phyloP scores from a whole-genome alignment of 805 yeast species.

The Pichia exigua region DNA sequence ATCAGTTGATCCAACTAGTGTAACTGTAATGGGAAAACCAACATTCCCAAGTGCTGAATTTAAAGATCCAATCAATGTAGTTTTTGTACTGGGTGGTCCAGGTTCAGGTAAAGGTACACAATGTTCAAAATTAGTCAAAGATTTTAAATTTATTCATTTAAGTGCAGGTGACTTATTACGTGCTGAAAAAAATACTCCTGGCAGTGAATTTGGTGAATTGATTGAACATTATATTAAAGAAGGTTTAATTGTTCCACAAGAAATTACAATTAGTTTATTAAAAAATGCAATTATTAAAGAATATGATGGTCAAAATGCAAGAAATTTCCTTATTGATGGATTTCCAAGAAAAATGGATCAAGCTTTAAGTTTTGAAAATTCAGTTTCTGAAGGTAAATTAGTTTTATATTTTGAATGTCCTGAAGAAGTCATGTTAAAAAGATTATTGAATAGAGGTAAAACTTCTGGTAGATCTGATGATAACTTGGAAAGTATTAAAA shows the following conservation, averaged over 20 bases:
- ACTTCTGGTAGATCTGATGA: constrained; percentile 94
- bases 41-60: constrained; percentile 4
- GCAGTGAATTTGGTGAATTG: constrained; percentile 77
- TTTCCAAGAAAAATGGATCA: constrained; percentile 99
- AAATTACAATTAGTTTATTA: constrained; percentile 76
- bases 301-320: constrained; percentile 36
- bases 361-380: constrained; percentile 84
- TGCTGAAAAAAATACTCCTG: constrained; percentile 80
- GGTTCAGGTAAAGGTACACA: constrained; percentile 99
- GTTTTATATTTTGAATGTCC: constrained; percentile 78
- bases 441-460: constrained; percentile 86
- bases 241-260: constrained; percentile 91
- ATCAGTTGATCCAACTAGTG: constrained; percentile 25
- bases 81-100: constrained; percentile 94
- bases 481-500: constrained; percentile 81
- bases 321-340: constrained; percentile 82
- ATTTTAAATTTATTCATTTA: constrained; percentile 76
- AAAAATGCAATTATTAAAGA: constrained; percentile 66
- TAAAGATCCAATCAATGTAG: constrained; percentile 46
- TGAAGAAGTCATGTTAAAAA: constrained; percentile 70
- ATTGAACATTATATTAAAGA: constrained; percentile 79
- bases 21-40: constrained; percentile 26
- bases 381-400: constrained; percentile 60
- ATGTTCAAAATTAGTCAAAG: constrained; percentile 74
- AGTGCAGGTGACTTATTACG: constrained; percentile 96